These are phyloP conservation scores for Aspergillus proliferans DNA, from an alignment of 2,329 filamentous ascomycete species.

Conservation along the genomic window DNA sequence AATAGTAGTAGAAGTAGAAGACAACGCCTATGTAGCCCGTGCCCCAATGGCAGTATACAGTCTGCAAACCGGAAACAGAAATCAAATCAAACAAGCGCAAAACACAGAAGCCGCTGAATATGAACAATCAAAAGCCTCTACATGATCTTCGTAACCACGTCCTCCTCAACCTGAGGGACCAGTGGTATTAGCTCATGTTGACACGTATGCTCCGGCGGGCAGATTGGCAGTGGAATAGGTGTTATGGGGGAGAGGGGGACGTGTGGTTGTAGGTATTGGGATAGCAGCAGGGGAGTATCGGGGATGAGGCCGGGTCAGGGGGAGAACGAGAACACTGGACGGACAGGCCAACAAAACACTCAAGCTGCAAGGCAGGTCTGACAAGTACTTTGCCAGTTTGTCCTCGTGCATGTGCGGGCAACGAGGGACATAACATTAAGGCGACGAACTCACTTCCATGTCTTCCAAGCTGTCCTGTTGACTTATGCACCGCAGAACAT, in stretches of 20 bases:
- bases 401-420: background rate
- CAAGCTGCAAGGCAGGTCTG: background rate
- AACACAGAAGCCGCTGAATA: slow-evolving; percentile 21
- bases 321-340: no score
- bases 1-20: slow-evolving; percentile 6
- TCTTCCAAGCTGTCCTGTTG: slow-evolving; percentile 97
- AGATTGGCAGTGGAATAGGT: no score
- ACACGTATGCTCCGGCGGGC: background rate
- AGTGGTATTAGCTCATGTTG: slow-evolving; percentile 31
- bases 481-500: slow-evolving; percentile 88
- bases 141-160: slow-evolving; percentile 80
- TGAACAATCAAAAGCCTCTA: slow-evolving; percentile 38
- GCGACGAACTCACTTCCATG: slow-evolving; percentile 77
- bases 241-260: no score
- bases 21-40: slow-evolving; percentile 27
- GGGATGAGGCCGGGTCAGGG: no score
- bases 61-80: slow-evolving; percentile 10
- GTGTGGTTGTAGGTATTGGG: no score
- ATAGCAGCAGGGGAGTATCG: no score
- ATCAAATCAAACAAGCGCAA: slow-evolving; percentile 6
- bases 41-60: slow-evolving; percentile 17
- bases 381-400: background rate
- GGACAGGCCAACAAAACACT: background rate
- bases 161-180: slow-evolving; percentile 69
- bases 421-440: background rate